Evolutionary conservation across 768 basidiomycete species (phyloP).

Genomic region (Tricholoma hemisulphureum): DNA sequence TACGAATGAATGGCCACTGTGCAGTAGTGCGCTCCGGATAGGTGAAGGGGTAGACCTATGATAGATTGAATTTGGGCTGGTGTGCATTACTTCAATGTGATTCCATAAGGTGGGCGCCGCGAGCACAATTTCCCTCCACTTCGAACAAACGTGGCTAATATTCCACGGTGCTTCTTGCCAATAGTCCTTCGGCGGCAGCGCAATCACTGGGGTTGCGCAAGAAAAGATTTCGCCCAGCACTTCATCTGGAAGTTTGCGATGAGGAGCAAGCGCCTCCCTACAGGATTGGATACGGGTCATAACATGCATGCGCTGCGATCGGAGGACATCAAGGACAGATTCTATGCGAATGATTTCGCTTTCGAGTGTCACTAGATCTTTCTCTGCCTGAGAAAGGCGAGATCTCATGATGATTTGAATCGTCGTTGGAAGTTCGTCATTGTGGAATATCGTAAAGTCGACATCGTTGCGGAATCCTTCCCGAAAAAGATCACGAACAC

Average conservation of each 20-base stretch:
- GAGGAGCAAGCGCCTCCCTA: not conserved
- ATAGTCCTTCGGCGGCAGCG: not conserved
- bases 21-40: not conserved
- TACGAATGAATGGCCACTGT: not conserved
- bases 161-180: not conserved
- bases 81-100: not conserved
- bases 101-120: not conserved
- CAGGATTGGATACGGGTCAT: not conserved
- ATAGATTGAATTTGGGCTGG: not conserved
- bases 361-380: not conserved
- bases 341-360: not conserved
- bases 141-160: not conserved
- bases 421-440: not conserved
- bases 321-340: not conserved
- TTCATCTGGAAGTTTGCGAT: slow-evolving; percentile 1
- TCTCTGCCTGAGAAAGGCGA: not conserved
- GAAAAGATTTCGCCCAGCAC: not conserved
- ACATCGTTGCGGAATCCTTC: not conserved
- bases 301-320: not conserved
- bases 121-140: not conserved
- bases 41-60: not conserved
- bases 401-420: not conserved
- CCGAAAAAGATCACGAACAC: not conserved
- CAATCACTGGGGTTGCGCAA: not conserved
- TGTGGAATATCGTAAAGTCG: not conserved